Conservation (phyloP, 116 monocot species). For the Dioscorea cayenensis region DNA sequence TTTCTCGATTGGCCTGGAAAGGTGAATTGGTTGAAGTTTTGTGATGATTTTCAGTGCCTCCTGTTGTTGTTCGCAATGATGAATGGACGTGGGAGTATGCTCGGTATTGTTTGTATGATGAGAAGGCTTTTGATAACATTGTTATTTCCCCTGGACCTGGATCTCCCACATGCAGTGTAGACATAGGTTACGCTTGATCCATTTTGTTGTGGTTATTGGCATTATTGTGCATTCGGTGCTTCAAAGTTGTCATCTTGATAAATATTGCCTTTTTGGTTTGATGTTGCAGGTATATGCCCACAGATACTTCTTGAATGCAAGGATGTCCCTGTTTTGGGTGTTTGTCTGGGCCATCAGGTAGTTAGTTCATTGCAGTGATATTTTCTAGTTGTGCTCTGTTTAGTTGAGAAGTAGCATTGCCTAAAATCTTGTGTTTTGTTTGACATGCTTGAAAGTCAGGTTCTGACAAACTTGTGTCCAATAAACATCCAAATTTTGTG, state of each 20-base stretch:
- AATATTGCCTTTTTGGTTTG: conserved; percentile 3
- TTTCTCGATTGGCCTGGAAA: background rate
- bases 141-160: conserved; percentile 98
- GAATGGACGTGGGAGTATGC: conserved; percentile 82
- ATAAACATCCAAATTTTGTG: background rate
- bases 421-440: background rate
- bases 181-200: conserved; percentile 47
- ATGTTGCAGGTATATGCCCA: conserved; percentile 60
- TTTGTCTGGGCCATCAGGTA: conserved; percentile 98
- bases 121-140: conserved; percentile 84
- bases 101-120: conserved; percentile 40
- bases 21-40: no score
- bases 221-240: background rate
- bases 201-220: background rate
- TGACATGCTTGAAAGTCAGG: no score
- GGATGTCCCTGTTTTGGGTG: conserved; percentile 91
- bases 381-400: background rate
- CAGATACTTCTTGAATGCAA: conserved; percentile 61
- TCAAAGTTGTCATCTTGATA: background rate
- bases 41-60: conserved; percentile 45
- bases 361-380: background rate
- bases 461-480: no score
- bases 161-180: conserved; percentile 59
- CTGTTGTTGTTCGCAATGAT: conserved; percentile 83
- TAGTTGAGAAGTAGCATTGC: background rate